A percentile compares a stretch with the other conserved stretches of the same genome.
phyloP scores from a whole-genome alignment of 164 flowering plant species.

The Macadamia tetraphylla region DNA sequence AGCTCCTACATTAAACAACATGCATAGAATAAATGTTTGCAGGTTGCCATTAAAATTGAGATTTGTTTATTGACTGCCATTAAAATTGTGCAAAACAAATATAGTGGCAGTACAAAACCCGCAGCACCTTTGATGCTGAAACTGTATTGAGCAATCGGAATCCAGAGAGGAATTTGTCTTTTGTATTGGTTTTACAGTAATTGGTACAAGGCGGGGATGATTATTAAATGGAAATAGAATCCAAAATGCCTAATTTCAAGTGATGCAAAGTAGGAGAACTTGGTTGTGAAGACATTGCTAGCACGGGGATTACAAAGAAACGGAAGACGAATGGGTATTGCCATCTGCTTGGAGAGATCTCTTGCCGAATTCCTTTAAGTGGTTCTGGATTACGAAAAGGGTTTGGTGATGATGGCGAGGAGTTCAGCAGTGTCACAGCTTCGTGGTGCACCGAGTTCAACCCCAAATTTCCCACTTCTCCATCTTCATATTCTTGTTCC shows the following conservation, averaged over 20 bases:
- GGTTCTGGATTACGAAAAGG: slow-evolving; percentile 16
- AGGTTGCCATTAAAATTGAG: no score
- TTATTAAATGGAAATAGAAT: slow-evolving; percentile 31
- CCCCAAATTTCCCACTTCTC: no score
- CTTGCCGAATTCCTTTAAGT: slow-evolving; percentile 40
- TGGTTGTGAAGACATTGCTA: slow-evolving; percentile 16
- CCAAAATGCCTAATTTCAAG: slow-evolving; percentile 44
- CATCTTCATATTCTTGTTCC: no score
- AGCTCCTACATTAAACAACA: no score
- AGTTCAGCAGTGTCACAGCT: slow-evolving; percentile 3
- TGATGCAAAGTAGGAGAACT: slow-evolving; percentile 30
- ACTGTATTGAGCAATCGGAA: not conserved
- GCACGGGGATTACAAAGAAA: slow-evolving; percentile 26
- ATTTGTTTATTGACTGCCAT: no score
- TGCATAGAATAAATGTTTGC: no score
- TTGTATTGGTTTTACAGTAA: not conserved
- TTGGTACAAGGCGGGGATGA: slow-evolving; percentile 25
- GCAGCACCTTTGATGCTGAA: no score
- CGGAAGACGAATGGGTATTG: slow-evolving; percentile 26
- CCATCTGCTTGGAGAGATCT: slow-evolving; percentile 54
- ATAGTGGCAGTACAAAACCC: no score
- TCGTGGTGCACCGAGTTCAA: slow-evolving; percentile 19
- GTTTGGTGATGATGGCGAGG: slow-evolving; percentile 12
- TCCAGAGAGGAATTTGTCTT: slow-evolving; percentile 8
- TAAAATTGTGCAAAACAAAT: no score